Evolutionary conservation across 192 early-diverging fungal species (phyloP).

Genomic region (Coemansia erecta): DNA sequence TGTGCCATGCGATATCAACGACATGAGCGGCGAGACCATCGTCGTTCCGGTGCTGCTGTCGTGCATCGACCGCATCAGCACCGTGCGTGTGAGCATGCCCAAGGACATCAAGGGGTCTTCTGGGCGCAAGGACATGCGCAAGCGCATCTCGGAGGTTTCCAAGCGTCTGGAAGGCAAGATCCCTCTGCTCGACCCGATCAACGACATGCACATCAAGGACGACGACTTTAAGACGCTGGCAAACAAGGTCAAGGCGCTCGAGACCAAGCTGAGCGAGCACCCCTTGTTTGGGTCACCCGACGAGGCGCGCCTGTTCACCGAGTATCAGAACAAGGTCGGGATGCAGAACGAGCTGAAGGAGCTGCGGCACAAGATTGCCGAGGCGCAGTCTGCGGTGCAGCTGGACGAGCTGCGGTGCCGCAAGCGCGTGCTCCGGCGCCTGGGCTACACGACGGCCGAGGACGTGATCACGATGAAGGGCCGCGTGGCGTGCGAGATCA

Average conservation of each 20-base stretch:
- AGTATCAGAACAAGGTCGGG: constrained; percentile 67
- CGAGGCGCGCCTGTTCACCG: constrained; percentile 58
- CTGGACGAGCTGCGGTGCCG: constrained; percentile 90
- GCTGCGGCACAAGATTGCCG: constrained; percentile 67
- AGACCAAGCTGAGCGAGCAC: constrained; percentile 63
- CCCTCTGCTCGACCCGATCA: constrained; percentile 85
- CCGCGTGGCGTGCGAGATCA: constrained; percentile 96
- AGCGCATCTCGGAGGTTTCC: constrained; percentile 69
- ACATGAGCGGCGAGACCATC: constrained; percentile 57
- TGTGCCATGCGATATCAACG: constrained; percentile 46
- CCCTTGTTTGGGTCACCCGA: constrained; percentile 58
- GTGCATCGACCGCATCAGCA: constrained; percentile 69
- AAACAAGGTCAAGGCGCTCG: constrained; percentile 70
- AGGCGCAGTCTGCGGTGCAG: constrained; percentile 81
- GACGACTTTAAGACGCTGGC: constrained; percentile 71
- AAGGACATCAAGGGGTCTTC: constrained; percentile 64
- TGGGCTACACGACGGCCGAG: constrained; percentile 76
- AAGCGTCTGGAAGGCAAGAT: constrained; percentile 70
- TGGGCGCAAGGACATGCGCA: constrained; percentile 58
- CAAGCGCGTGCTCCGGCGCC: constrained; percentile 84
- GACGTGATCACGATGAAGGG: constrained; percentile 98
- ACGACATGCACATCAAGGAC: constrained; percentile 86
- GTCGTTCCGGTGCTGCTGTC: constrained; percentile 78
- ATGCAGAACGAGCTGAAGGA: constrained; percentile 61
- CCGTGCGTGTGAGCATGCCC: constrained; percentile 71